These are phyloP conservation scores for Miamiensis avidus DNA, from an alignment of 169 alveolate species.

Conservation along the genomic window DNA sequence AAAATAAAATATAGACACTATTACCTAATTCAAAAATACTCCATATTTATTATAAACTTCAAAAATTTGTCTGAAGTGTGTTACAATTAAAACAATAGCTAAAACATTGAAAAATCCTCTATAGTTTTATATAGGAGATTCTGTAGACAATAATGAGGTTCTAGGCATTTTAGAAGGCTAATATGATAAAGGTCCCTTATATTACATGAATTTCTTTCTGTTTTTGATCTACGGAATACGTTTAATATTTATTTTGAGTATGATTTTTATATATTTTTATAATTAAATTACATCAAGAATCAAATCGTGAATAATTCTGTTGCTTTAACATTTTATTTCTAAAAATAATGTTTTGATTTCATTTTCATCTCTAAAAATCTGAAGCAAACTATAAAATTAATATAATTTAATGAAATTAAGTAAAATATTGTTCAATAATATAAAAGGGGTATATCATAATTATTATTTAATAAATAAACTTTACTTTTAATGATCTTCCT, in stretches of 20 bases:
- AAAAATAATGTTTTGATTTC: background rate
- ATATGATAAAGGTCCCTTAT: slow-evolving; percentile 46
- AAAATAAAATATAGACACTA: background rate
- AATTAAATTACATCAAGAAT: background rate
- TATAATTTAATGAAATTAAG: slow-evolving; percentile 10
- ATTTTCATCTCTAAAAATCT: background rate
- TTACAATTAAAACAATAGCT: slow-evolving; percentile 26
- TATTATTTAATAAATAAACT: background rate
- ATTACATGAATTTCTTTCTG: slow-evolving; percentile 17
- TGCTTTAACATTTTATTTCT: background rate
- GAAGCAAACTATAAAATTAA: background rate
- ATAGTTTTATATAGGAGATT: slow-evolving; percentile 37
- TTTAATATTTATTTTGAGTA: background rate
- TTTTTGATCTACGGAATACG: slow-evolving; percentile 6
- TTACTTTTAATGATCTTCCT: slow-evolving; percentile 28
- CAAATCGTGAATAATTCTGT: background rate
- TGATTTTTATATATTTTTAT: background rate
- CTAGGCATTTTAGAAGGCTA: slow-evolving; percentile 29
- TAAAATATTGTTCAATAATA: no score
- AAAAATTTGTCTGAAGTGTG: slow-evolving; percentile 31
- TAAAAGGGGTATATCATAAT: background rate
- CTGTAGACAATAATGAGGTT: slow-evolving; percentile 43
- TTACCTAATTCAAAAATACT: slow-evolving; percentile 16
- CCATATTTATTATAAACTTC: slow-evolving; percentile 39
- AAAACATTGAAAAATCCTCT: slow-evolving; percentile 49